These are phyloP conservation scores for Annulohypoxylon stygium DNA, from an alignment of 495 filamentous ascomycete genomes.

Conservation along the genomic window DNA sequence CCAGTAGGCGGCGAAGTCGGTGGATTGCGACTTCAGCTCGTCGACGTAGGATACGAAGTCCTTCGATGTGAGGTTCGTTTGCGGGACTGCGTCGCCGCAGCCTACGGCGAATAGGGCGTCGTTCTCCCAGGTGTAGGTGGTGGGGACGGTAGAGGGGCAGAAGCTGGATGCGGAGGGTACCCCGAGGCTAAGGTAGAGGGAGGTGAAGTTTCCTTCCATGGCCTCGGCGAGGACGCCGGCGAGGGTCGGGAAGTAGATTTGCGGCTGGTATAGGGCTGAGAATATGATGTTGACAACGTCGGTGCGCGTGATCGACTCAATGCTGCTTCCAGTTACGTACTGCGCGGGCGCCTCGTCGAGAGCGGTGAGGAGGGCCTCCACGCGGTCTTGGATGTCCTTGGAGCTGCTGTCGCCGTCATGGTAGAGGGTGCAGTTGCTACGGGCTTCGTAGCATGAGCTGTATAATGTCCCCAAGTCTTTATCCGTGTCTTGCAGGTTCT, in stretches of 20 bases:
- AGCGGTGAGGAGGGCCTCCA: constrained; percentile 45
- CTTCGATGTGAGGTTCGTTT: constrained; percentile 44
- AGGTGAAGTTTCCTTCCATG: constrained; percentile 35
- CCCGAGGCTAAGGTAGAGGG: constrained; percentile 9
- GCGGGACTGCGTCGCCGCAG: constrained; percentile 68
- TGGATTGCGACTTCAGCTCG: constrained; percentile 58
- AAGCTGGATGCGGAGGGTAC: constrained; percentile 22
- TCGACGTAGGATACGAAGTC: constrained; percentile 59
- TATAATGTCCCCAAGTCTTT: constrained; percentile 62
- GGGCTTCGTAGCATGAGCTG: constrained; percentile 62
- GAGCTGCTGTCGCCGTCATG: constrained; percentile 61
- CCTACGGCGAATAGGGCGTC: constrained; percentile 60
- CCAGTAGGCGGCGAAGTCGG: constrained; percentile 68
- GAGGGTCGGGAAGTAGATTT: constrained; percentile 37
- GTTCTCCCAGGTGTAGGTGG: constrained; percentile 21
- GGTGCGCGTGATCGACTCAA: constrained; percentile 60
- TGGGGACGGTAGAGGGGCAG: constrained; percentile 22
- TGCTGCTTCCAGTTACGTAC: constrained; percentile 45
- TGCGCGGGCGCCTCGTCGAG: constrained; percentile 43
- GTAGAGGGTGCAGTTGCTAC: constrained; percentile 61
- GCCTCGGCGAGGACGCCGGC: constrained; percentile 53
- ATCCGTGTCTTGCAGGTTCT: constrained; percentile 64
- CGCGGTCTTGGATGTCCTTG: constrained; percentile 61
- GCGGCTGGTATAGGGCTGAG: constrained; percentile 37
- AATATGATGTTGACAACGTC: constrained; percentile 56